Base-by-base conservation (phyloP, 805 yeast genomes). In the Saccharomyces cerevisiae region DNA sequence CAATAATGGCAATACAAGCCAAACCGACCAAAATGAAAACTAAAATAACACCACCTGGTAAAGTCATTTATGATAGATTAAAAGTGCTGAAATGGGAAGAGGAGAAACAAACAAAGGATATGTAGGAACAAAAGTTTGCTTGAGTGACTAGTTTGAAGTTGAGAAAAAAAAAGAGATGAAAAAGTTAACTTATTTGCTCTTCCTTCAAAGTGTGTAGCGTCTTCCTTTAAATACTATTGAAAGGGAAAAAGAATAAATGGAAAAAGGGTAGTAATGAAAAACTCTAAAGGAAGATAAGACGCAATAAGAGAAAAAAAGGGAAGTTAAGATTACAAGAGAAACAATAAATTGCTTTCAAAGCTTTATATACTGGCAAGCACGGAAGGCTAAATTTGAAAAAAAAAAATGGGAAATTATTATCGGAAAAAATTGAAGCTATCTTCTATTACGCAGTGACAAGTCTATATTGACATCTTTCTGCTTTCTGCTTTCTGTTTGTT, bases 41-140 rank as follows among this genome's bases (percentile, higher is more conserved):
- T 70, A 83, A 76, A 71, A 83, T 83, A 75, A 84, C 88, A 74
- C 89, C 89, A 60, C 83, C 77, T 72, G 89, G 87, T 68, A 83
- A 76, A 54, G 51, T 47, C 53, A 52, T 54, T 48, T 41, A 49
- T 51, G 52, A 36, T 36, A 36, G 11, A 36, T 36, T 36, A 36
- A 3, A 17, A 36, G 43, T 17, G 24, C 17, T 36, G 43, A 36
- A 3, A n/a, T 17, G 43, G 13, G 43, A 17, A 17, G 43, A 13
- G 43, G 8, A 17, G 43, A 36, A 36, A 36, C 43, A 36, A 36
- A 36, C 43, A 36, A 36, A 36, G 43, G 43, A 36, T 17, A 36
- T 36, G 22, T 17, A 17, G 11, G 11, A 17, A 36, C 43, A 36
- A 36, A 36, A 36, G 17, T 36, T 17, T 17, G 43, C 43, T 36